These are phyloP conservation scores for Leccinum disarticulatum DNA, from an alignment of 768 basidiomycete genomes.

Conservation along the genomic window DNA sequence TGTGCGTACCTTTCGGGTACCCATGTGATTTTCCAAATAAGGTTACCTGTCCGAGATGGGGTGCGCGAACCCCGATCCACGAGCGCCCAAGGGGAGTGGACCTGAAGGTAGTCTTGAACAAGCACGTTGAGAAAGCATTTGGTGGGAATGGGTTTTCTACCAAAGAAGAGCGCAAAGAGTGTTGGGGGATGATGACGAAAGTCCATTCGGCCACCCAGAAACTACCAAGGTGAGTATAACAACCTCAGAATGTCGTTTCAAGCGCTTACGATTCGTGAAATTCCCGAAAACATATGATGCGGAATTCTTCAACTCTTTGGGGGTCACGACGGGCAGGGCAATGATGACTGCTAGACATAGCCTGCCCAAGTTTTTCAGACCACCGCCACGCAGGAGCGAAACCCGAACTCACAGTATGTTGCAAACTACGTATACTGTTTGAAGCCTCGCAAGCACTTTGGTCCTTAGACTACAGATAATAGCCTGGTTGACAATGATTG, in stretches of 20 bases:
- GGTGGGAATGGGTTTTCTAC: too few relatives aligned
- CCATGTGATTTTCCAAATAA: too few relatives aligned
- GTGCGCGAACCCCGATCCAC: too few relatives aligned
- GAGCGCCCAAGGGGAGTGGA: too few relatives aligned
- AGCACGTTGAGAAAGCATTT: too few relatives aligned
- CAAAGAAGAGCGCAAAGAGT: too few relatives aligned
- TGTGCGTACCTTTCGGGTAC: too few relatives aligned
- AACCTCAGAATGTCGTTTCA: background rate
- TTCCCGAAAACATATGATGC: slow-evolving; percentile 60
- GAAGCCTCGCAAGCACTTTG: slow-evolving; percentile 63
- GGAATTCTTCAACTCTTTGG: slow-evolving; percentile 55
- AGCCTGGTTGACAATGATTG: slow-evolving; percentile 59
- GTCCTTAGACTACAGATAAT: slow-evolving; percentile 66
- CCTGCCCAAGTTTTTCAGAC: slow-evolving; percentile 1
- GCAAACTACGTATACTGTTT: slow-evolving; percentile 46
- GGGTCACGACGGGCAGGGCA: slow-evolving; percentile 61
- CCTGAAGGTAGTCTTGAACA: too few relatives aligned
- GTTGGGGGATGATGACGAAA: slow-evolving; percentile 4
- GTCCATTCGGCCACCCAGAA: slow-evolving; percentile 44
- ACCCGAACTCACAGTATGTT: slow-evolving; percentile 36
- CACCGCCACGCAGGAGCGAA: background rate
- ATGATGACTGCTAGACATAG: slow-evolving; percentile 40
- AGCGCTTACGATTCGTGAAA: slow-evolving; percentile 51
- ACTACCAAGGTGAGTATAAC: slow-evolving; percentile 19
- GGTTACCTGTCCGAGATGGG: too few relatives aligned